Evolutionary conservation across 2,329 filamentous ascomycete genomes (phyloP).

Genomic region (Cladorrhinum sp.): DNA sequence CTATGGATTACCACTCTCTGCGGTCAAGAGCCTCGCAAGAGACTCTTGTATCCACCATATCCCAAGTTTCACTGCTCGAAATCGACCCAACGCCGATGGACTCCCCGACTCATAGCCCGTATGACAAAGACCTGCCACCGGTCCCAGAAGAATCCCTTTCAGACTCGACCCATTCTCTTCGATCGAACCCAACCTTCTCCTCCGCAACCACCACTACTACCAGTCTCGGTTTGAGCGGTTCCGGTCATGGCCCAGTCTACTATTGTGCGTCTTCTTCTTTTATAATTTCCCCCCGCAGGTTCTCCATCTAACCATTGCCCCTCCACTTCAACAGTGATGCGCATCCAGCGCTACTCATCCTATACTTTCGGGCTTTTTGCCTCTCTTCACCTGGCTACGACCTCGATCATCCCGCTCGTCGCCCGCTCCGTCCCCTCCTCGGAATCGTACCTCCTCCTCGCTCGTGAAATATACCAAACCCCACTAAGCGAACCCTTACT

Average conservation of each 20-base stretch:
- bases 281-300: conserved; percentile 7
- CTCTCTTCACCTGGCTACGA: conserved; percentile 74
- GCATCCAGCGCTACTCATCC: conserved; percentile 83
- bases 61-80: conserved; percentile 61
- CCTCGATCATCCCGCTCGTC: conserved; percentile 73
- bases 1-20: conserved; percentile 38
- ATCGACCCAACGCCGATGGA: conserved; percentile 81
- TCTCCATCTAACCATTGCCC: conserved; percentile 23
- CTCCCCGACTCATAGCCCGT: conserved; percentile 34
- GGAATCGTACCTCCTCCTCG: conserved; percentile 85
- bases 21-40: conserved; percentile 45
- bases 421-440: conserved; percentile 70
- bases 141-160: conserved; percentile 34
- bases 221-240: conserved; percentile 57
- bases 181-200: conserved; percentile 37
- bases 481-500: conserved; percentile 75
- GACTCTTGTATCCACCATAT: conserved; percentile 41
- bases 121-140: conserved; percentile 46
- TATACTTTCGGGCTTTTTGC: conserved; percentile 79
- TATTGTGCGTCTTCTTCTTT: conserved; percentile 57
- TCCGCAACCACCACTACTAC: conserved; percentile 36
- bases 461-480: conserved; percentile 88
- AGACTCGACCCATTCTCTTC: conserved; percentile 32
- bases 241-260: conserved; percentile 67
- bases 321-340: conserved; percentile 51